These are phyloP conservation scores for Neoboletus brunneissimus DNA, from an alignment of 768 basidiomycete species.

Conservation along the genomic window DNA sequence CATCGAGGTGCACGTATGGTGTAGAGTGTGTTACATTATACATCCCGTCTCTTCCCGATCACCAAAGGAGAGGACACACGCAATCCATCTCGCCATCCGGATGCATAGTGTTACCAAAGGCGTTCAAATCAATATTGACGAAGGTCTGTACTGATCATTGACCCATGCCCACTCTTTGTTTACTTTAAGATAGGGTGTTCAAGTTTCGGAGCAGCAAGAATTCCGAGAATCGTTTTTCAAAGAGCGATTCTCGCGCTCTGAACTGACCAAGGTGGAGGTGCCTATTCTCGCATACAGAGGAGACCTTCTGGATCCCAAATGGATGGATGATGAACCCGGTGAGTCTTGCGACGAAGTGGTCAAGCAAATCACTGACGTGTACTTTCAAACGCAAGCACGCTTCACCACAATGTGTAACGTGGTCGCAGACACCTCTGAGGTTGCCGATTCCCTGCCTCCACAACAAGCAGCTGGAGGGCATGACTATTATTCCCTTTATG, in stretches of 20 bases:
- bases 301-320: constrained; percentile 1
- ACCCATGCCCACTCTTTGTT: not conserved
- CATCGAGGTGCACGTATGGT: constrained; percentile 42
- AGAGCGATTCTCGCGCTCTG: not conserved
- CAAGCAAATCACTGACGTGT: not conserved
- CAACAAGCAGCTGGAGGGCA: not conserved
- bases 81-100: constrained; percentile 27
- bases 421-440: constrained; percentile 6
- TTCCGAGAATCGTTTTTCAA: constrained; percentile 15
- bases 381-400: not conserved
- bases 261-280: not conserved
- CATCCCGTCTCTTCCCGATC: constrained; percentile 33
- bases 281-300: constrained; percentile 21
- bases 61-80: constrained; percentile 29
- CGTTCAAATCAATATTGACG: constrained; percentile 37
- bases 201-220: constrained; percentile 21
- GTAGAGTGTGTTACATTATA: constrained; percentile 30
- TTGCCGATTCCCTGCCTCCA: not conserved
- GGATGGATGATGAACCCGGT: constrained; percentile 18
- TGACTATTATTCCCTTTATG: constrained; percentile 18
- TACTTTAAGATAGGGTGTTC: constrained; percentile 3
- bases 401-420: constrained; percentile 15
- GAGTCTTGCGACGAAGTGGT: not conserved
- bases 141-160: constrained; percentile 18
- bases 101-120: constrained; percentile 25